Evolutionary conservation across 768 basidiomycete species (phyloP).

Genomic region (Boletus pseudo-olivaceus): DNA sequence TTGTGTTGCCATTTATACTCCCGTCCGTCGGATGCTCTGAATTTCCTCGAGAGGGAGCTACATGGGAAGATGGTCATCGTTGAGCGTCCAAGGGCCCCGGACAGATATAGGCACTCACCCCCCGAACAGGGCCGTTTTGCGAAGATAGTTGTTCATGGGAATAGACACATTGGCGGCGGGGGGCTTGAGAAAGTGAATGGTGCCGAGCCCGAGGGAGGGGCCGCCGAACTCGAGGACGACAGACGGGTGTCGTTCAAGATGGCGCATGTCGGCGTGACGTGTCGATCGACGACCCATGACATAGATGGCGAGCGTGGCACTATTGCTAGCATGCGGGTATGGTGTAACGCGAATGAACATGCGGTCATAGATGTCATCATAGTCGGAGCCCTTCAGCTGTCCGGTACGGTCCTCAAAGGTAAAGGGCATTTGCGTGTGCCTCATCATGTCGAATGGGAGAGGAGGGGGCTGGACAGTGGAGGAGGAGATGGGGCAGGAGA

Average conservation of each 20-base stretch:
- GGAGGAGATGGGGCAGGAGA: not conserved
- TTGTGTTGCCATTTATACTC: slow-evolving; percentile 70
- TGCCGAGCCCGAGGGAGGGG: slow-evolving; percentile 55
- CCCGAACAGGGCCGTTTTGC: slow-evolving; percentile 61
- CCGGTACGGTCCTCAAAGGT: slow-evolving; percentile 70
- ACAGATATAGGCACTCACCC: slow-evolving; percentile 42
- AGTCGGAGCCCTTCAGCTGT: slow-evolving; percentile 52
- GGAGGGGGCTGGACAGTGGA: not conserved
- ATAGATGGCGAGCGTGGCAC: slow-evolving; percentile 52
- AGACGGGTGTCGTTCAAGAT: slow-evolving; percentile 49
- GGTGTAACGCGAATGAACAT: slow-evolving; percentile 62
- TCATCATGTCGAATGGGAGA: slow-evolving; percentile 22
- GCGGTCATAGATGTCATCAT: slow-evolving; percentile 76
- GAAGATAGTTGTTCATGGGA: slow-evolving; percentile 63
- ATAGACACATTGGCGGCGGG: slow-evolving; percentile 39
- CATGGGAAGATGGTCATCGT: not conserved
- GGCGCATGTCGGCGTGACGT: slow-evolving; percentile 52
- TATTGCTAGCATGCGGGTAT: slow-evolving; percentile 36
- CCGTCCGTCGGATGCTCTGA: slow-evolving; percentile 61
- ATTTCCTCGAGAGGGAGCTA: slow-evolving; percentile 68
- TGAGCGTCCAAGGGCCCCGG: not conserved
- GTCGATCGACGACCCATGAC: slow-evolving; percentile 64
- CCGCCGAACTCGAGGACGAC: slow-evolving; percentile 57
- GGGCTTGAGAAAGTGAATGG: slow-evolving; percentile 48
- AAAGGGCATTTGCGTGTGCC: slow-evolving; percentile 41